phyloP scores from a whole-genome alignment of 2,329 filamentous ascomycete genomes.

The Stagonosporopsis rhizophila region DNA sequence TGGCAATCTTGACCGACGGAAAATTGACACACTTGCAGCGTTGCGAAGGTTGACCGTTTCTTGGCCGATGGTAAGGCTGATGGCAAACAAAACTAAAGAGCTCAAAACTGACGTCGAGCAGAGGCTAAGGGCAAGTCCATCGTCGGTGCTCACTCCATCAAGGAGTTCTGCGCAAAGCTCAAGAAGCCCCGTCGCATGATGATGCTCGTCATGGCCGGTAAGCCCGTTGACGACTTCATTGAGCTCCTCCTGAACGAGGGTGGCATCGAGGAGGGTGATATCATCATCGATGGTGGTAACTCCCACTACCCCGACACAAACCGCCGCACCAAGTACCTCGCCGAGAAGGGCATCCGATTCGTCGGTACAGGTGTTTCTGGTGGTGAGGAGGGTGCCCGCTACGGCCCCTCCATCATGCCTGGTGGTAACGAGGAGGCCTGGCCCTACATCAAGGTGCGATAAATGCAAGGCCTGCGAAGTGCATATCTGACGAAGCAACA shows the following conservation, averaged over 20 bases:
- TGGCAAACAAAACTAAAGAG: not conserved
- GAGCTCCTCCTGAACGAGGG: conserved; percentile 76
- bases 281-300: conserved; percentile 99
- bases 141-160: conserved; percentile 87
- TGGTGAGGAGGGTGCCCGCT: conserved; percentile 98
- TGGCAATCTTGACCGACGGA: not conserved
- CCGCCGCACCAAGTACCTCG: conserved; percentile 91
- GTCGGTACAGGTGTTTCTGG: conserved; percentile 97
- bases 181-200: conserved; percentile 97
- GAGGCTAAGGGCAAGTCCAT: conserved; percentile 80
- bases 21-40: conserved; percentile 50
- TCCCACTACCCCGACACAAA: conserved; percentile 99
- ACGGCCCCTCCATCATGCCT: conserved; percentile 97
- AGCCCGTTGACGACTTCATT: conserved; percentile 98
- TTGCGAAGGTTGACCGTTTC: conserved; percentile 97
- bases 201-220: conserved; percentile 98
- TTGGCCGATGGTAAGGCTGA: conserved; percentile 67
- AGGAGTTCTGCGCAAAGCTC: conserved; percentile 96
- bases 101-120: conserved; percentile 39
- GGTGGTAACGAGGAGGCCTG: conserved; percentile 98
- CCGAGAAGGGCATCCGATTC: conserved; percentile 87
- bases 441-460: conserved; percentile 82
- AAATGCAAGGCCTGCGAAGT: not conserved
- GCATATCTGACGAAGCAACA: conserved; percentile 29
- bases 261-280: conserved; percentile 69